Base-by-base conservation (phyloP, 768 basidiomycete species). In the Cyclocybe cylindracea region DNA sequence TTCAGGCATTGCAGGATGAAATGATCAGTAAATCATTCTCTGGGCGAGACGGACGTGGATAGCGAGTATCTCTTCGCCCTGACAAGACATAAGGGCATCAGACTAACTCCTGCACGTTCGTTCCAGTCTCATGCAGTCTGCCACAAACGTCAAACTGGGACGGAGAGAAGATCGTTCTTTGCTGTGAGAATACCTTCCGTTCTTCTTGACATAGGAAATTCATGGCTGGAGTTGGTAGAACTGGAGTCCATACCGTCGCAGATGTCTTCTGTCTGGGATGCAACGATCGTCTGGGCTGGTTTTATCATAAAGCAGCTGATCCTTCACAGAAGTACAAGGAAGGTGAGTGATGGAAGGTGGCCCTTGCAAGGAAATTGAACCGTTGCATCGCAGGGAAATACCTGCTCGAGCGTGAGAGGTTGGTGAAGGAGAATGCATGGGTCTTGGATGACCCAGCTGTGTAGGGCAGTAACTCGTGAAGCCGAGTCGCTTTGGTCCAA, bases 361-460 rank as follows among this genome's bases (percentile, higher is more conserved):
- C 24, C 14, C 29, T 34, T 50, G 14, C 33, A 1, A 43, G 7
- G 7, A 35, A 35, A 34, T 14, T 33, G 44, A 44, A 10, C 33
- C 14, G 13, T 45, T 31, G 36, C 6, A 14, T 55, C 32, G 8
- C 34, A 92, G 90, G 88, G 10, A 92, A 92, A 66, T 93, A 87
- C 63, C 73, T 93, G 7, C 73, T 93, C 32, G 90, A 93, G 64
- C 77, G 86, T 40, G 90, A 91, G 74, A 86, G 82, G 62, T 68
- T 91, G 10, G 73, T 89, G 44, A 93, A 92, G 62, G 89, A 92
- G 65, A 93, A 93, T 61, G 79, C 80, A 19, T 93, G 90, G 90
- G 79, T 67, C 38, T 62, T 91, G 51, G 83, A 87, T 59, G 71
- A 76, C 11, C 44, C 39, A 10, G 13, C 50, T 38, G 34, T 8